Percentiles rank a stretch among this genome's conserved stretches.
phyloP scores from a whole-genome alignment of 2,329 filamentous ascomycete species.

The Monosporascus sp. region DNA sequence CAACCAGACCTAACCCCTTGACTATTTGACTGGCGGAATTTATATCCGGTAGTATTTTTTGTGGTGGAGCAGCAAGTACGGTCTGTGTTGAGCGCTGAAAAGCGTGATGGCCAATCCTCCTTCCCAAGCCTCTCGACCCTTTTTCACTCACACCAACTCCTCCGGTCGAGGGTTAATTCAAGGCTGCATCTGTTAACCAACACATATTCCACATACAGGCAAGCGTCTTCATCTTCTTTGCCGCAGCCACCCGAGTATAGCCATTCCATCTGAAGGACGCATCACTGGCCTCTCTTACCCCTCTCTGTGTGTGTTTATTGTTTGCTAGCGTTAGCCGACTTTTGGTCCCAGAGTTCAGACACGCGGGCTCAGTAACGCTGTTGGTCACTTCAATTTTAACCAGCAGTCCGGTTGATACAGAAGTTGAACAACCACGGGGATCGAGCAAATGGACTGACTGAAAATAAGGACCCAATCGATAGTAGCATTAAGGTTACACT shows the following conservation, averaged over 20 bases:
- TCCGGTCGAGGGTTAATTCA: not conserved
- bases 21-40: too few species aligned
- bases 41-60: too few species aligned
- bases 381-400: not conserved
- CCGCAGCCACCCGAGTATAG: too few species aligned
- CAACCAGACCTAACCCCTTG: too few species aligned
- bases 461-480: not conserved
- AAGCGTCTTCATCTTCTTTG: not conserved
- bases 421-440: not conserved
- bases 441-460: not conserved
- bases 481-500: not conserved
- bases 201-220: not conserved
- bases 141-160: not conserved
- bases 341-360: not conserved
- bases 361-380: not conserved
- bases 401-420: not conserved
- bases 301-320: not conserved
- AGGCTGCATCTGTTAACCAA: not conserved
- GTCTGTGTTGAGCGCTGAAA: too few species aligned
- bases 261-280: not conserved
- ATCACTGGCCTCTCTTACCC: not conserved
- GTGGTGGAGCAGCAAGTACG: too few species aligned
- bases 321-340: too few species aligned
- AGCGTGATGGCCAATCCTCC: too few species aligned
- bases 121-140: not conserved